Evolutionary conservation across 2,329 filamentous ascomycete species (phyloP).

Genomic region (Drechmeria coniospora): DNA sequence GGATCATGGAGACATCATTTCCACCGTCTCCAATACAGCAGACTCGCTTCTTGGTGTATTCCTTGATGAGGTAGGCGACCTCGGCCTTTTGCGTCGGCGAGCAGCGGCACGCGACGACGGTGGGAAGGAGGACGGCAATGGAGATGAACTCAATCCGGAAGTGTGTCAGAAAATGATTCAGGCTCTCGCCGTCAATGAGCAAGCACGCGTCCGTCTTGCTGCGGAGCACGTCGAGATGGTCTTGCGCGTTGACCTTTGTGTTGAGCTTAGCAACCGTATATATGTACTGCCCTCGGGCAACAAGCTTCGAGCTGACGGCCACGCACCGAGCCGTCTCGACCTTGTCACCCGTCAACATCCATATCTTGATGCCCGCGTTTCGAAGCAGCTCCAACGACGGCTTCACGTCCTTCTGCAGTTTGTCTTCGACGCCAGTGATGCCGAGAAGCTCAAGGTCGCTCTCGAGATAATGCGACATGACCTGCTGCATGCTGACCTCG

Average conservation of each 20-base stretch:
- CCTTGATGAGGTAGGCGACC: constrained; percentile 76
- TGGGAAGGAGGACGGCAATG: constrained; percentile 71
- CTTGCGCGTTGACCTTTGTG: constrained; percentile 70
- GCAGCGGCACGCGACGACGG: constrained; percentile 91
- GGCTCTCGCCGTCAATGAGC: constrained; percentile 85
- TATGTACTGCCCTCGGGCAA: constrained; percentile 86
- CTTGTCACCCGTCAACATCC: constrained; percentile 99
- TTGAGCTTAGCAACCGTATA: constrained; percentile 81
- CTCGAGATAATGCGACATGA: constrained; percentile 72
- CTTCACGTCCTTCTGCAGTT: constrained; percentile 89
- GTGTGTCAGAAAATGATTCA: constrained; percentile 68
- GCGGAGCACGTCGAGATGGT: constrained; percentile 75
- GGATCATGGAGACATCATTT: constrained; percentile 98
- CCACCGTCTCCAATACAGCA: constrained; percentile 97
- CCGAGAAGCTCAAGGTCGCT: constrained; percentile 80
- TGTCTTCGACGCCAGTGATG: constrained; percentile 97
- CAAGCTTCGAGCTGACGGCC: constrained; percentile 85
- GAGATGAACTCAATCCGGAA: constrained; percentile 78
- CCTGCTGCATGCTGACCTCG: constrained; percentile 65
- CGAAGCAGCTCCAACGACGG: constrained; percentile 85
- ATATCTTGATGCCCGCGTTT: constrained; percentile 97
- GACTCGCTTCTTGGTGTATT: constrained; percentile 84
- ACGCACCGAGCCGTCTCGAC: constrained; percentile 95
- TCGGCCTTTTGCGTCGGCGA: constrained; percentile 96
- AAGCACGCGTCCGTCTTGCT: constrained; percentile 78